Percentiles rank a stretch among this genome's conserved stretches.
Conservation (phyloP, 2,329 filamentous ascomycete genomes). For the Colletotrichum cereale region DNA sequence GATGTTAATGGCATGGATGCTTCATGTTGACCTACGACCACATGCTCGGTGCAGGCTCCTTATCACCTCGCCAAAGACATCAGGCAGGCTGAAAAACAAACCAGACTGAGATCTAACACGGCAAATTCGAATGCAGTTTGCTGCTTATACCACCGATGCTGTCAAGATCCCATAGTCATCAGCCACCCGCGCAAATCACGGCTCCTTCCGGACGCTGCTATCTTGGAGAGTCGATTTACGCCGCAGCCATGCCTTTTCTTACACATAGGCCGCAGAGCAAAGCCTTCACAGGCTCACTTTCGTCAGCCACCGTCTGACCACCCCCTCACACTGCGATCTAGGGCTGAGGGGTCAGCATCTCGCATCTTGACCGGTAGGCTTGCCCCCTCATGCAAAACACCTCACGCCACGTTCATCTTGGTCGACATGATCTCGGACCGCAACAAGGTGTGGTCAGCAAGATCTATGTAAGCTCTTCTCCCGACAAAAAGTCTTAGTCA, state of each 20-base stretch:
- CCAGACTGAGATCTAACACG: no score
- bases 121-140: neutral
- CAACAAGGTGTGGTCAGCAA: constrained; percentile 13
- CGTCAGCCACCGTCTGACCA: constrained; percentile 6
- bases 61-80: neutral
- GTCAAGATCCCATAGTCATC: neutral
- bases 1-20: neutral
- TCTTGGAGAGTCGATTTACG: neutral
- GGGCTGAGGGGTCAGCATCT: neutral
- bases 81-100: neutral
- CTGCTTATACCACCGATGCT: no score
- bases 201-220: neutral
- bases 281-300: neutral
- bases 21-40: neutral
- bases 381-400: neutral
- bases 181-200: neutral
- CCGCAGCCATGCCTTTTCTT: neutral
- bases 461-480: neutral
- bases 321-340: neutral
- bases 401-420: constrained; percentile 21
- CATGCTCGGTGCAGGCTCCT: neutral
- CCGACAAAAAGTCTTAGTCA: constrained; percentile 4
- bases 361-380: neutral
- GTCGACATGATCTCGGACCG: constrained; percentile 18
- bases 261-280: neutral